Conservation (phyloP, 371 early-diverging fungal genomes). For the Circinella minor region DNA sequence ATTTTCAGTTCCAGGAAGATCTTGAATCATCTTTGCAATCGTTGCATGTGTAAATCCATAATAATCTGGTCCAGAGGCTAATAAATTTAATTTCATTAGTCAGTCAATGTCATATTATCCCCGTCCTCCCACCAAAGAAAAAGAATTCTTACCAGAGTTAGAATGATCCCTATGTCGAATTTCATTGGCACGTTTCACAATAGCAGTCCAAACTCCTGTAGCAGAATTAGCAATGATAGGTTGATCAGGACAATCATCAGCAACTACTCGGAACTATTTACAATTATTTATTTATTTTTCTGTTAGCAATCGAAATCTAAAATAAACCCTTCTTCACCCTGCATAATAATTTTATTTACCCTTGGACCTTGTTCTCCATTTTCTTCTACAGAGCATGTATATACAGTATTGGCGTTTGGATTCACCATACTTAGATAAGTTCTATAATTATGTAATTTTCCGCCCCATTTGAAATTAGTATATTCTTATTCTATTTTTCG, state of each 20-base stretch:
- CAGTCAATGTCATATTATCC: no score
- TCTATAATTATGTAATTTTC: constrained; percentile 28
- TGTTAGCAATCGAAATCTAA: neutral
- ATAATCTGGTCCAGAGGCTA: constrained; percentile 88
- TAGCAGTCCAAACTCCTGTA: constrained; percentile 89
- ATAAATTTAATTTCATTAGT: neutral
- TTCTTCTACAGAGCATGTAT: constrained; percentile 78
- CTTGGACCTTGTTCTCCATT: constrained; percentile 76
- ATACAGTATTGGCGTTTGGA: constrained; percentile 58
- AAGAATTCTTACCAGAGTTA: constrained; percentile 53
- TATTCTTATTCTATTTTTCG: no score
- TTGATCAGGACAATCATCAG: constrained; percentile 69
- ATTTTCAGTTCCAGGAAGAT: constrained; percentile 73
- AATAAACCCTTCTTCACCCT: neutral
- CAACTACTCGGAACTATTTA: constrained; percentile 72
- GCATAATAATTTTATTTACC: constrained; percentile 17
- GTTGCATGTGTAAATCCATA: constrained; percentile 90
- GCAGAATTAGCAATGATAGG: constrained; percentile 77
- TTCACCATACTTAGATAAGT: constrained; percentile 77
- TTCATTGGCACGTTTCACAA: constrained; percentile 77
- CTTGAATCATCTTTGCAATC: constrained; percentile 89
- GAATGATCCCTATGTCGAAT: constrained; percentile 80
- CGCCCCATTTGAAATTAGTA: no score
- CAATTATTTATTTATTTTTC: no score
- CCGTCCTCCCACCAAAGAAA: neutral